Conservation (phyloP, 2,329 filamentous ascomycete species). For the Thelonectria olida region DNA sequence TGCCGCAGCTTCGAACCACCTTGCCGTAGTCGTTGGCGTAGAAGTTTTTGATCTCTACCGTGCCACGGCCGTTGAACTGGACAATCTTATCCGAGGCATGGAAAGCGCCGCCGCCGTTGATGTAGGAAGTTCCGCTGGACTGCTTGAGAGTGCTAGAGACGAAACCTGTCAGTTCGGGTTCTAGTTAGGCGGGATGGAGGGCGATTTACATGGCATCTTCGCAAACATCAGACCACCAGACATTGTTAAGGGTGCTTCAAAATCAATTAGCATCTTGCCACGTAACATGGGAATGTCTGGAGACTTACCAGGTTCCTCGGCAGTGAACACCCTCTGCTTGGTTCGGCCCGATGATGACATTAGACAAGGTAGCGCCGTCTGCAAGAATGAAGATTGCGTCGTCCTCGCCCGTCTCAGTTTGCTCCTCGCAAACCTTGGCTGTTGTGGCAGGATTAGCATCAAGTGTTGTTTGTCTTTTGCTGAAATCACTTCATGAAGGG, state of each 20-base stretch:
- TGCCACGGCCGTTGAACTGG: conserved; percentile 55
- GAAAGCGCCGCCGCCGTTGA: conserved; percentile 55
- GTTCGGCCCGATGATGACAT: conserved; percentile 62
- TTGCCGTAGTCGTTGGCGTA: conserved; percentile 54
- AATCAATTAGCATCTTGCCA: neutral
- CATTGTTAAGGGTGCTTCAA: conserved; percentile 45
- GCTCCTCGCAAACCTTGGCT: conserved; percentile 39
- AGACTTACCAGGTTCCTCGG: conserved; percentile 50
- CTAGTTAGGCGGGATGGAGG: no score
- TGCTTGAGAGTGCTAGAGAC: conserved; percentile 46
- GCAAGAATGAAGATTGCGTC: conserved; percentile 61
- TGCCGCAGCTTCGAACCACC: conserved; percentile 60
- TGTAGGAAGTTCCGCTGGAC: conserved; percentile 48
- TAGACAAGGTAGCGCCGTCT: conserved; percentile 59
- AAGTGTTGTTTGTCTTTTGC: neutral
- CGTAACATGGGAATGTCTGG: neutral
- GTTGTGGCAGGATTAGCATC: conserved; percentile 4
- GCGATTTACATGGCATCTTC: conserved; percentile 42
- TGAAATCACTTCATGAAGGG: neutral
- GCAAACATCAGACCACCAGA: conserved; percentile 52
- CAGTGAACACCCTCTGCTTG: conserved; percentile 62
- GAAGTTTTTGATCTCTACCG: conserved; percentile 42
- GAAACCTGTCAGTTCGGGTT: neutral
- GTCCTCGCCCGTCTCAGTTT: conserved; percentile 39
- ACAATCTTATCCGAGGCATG: conserved; percentile 50